Conservation (phyloP, 139 green algal species). For the Bryopsis sp. region DNA sequence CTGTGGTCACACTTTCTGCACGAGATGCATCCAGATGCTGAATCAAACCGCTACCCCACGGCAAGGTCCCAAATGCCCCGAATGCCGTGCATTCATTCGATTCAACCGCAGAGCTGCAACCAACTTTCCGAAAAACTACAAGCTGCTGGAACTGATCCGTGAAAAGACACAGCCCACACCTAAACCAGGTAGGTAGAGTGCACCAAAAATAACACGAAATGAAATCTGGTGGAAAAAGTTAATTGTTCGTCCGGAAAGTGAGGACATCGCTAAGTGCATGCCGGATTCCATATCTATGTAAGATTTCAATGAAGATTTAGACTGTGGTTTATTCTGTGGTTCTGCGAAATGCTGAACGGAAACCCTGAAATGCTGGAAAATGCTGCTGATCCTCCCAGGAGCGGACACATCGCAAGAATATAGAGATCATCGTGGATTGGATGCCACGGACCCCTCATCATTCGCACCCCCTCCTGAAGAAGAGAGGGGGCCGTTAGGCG, state of each 20-base stretch:
- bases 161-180: background rate
- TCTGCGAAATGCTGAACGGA: background rate
- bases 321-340: background rate
- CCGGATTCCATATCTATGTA: too few relatives aligned
- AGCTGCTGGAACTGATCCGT: constrained; percentile 16
- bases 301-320: background rate
- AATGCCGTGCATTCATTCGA: constrained; percentile 12
- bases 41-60: background rate
- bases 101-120: background rate
- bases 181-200: constrained; percentile 5
- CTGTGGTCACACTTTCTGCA: constrained; percentile 20
- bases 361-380: too few relatives aligned
- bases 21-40: constrained; percentile 6
- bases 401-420: background rate
- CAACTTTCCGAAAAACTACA: constrained; percentile 18
- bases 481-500: background rate
- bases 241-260: too few relatives aligned
- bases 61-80: constrained; percentile 4
- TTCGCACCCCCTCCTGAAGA: background rate
- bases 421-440: background rate
- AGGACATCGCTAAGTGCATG: too few relatives aligned
- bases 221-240: too few relatives aligned
- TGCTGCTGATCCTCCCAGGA: too few relatives aligned
- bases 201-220: too few relatives aligned
- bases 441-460: background rate